Percentiles rank a stretch among this genome's conserved stretches.
Conservation (phyloP, 305 asterid genomes). For the Solanum chacoense region DNA sequence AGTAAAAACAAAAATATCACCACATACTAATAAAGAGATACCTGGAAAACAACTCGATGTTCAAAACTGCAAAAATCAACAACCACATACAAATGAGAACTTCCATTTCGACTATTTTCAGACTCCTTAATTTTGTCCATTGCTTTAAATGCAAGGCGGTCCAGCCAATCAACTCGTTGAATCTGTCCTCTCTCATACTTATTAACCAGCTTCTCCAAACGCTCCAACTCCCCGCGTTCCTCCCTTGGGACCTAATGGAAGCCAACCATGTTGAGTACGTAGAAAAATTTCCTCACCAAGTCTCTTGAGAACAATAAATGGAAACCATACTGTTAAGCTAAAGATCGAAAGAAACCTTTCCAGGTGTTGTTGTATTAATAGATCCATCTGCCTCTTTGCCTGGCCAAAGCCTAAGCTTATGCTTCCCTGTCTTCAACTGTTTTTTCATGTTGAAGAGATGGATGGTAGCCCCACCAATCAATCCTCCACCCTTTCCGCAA, state of each 20-base stretch:
- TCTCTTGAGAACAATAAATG: slow-evolving; percentile 1
- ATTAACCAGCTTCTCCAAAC: slow-evolving; percentile 83
- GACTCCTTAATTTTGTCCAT: slow-evolving; percentile 92
- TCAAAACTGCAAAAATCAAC: slow-evolving; percentile 92
- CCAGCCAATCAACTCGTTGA: slow-evolving; percentile 98
- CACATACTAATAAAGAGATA: slow-evolving; percentile 14
- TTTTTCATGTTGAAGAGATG: slow-evolving; percentile 86
- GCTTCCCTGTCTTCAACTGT: slow-evolving; percentile 89
- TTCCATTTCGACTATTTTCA: slow-evolving; percentile 67
- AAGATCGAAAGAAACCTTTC: slow-evolving; percentile 43
- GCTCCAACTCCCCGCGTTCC: slow-evolving; percentile 94
- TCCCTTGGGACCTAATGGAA: slow-evolving; percentile 76
- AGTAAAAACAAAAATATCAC: background rate
- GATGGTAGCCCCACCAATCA: slow-evolving; percentile 92
- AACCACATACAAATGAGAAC: slow-evolving; percentile 71
- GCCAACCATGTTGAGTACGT: slow-evolving; percentile 8
- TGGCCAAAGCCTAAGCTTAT: slow-evolving; percentile 87
- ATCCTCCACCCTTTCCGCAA: slow-evolving; percentile 57
- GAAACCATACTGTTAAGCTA: background rate
- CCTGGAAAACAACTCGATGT: slow-evolving; percentile 98
- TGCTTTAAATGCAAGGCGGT: slow-evolving; percentile 83
- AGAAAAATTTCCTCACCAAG: background rate
- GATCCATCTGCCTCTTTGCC: slow-evolving; percentile 95
- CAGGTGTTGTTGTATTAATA: slow-evolving; percentile 69
- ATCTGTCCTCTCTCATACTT: slow-evolving; percentile 96